These are phyloP conservation scores for Cryptococcus sp. DNA, from an alignment of 1,284 basidiomycete genomes.

Conservation along the genomic window DNA sequence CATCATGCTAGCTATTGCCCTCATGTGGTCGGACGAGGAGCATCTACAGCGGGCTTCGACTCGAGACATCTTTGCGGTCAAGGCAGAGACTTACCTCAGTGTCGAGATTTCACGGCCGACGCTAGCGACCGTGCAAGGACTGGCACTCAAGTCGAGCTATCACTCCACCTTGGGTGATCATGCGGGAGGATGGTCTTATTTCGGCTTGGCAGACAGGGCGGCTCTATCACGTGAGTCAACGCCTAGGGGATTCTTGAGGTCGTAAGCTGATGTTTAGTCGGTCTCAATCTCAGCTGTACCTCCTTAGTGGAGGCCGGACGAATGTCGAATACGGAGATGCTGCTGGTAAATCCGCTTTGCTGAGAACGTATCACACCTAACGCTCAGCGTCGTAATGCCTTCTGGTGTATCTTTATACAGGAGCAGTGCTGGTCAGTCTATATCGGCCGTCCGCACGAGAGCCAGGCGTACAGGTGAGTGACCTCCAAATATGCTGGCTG, in stretches of 20 bases:
- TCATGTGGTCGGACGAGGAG: slow-evolving; percentile 59
- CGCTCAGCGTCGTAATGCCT: slow-evolving; percentile 21
- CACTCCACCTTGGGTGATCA: slow-evolving; percentile 51
- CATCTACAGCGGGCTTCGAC: slow-evolving; percentile 52
- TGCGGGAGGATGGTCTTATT: slow-evolving; percentile 25
- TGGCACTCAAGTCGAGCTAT: slow-evolving; percentile 59
- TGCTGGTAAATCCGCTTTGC: background rate
- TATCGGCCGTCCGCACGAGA: slow-evolving; percentile 22
- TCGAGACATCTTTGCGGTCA: slow-evolving; percentile 54
- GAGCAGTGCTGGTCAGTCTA: slow-evolving; percentile 31
- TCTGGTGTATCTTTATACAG: slow-evolving; percentile 30
- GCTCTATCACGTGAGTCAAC: slow-evolving; percentile 20
- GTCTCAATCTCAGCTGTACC: slow-evolving; percentile 20
- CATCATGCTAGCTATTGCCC: slow-evolving; percentile 58
- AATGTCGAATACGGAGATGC: slow-evolving; percentile 14
- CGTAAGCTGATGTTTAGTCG: slow-evolving; percentile 13
- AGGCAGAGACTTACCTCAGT: slow-evolving; percentile 58
- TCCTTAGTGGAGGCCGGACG: slow-evolving; percentile 17
- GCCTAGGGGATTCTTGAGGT: background rate
- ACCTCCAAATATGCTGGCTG: background rate
- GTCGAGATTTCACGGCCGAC: slow-evolving; percentile 58
- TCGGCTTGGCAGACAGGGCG: slow-evolving; percentile 19
- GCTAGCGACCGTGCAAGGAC: slow-evolving; percentile 57
- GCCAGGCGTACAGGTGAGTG: slow-evolving; percentile 19
- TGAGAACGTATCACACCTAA: background rate